Conservation (phyloP, 441 rosid genomes). For the Croton laevigatus region DNA sequence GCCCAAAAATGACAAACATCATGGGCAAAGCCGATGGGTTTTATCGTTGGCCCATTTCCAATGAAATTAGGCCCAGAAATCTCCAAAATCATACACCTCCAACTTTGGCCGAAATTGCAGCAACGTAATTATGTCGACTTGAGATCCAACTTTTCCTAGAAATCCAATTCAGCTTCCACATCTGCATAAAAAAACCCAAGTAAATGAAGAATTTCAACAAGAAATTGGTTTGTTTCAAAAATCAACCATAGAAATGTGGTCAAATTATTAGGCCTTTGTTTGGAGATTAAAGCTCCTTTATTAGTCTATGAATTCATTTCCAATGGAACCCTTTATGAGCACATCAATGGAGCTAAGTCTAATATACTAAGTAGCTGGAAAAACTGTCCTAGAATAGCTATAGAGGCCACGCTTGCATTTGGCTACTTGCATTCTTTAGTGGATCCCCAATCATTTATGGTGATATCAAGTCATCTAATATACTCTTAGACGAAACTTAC, state of each 20-base stretch:
- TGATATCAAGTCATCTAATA: constrained; percentile 29
- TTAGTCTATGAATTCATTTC: constrained; percentile 27
- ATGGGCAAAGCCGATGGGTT: no score
- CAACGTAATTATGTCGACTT: constrained; percentile 17
- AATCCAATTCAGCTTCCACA: no score
- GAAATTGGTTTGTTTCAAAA: constrained; percentile 25
- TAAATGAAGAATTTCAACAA: constrained; percentile 20
- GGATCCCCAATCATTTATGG: constrained; percentile 29
- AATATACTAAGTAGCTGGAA: constrained; percentile 13
- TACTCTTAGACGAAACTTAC: constrained; percentile 20
- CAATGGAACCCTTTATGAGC: constrained; percentile 26
- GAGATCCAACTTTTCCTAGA: no score
- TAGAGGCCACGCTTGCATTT: constrained; percentile 25
- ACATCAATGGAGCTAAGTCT: constrained; percentile 15
- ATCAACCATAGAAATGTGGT: constrained; percentile 30
- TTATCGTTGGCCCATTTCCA: no score
- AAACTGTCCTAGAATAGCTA: constrained; percentile 19
- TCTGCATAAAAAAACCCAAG: constrained; percentile 8
- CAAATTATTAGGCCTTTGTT: no score
- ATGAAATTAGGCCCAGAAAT: no score
- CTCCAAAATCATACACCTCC: no score
- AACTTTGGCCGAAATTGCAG: constrained; percentile 19
- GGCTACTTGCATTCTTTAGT: constrained; percentile 28
- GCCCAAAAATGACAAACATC: no score
- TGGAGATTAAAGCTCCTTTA: constrained; percentile 28